A percentile compares a stretch with the other conserved stretches of the same genome.
phyloP scores from a whole-genome alignment of 169 alveolate genomes.

The Eimeria tenella region DNA sequence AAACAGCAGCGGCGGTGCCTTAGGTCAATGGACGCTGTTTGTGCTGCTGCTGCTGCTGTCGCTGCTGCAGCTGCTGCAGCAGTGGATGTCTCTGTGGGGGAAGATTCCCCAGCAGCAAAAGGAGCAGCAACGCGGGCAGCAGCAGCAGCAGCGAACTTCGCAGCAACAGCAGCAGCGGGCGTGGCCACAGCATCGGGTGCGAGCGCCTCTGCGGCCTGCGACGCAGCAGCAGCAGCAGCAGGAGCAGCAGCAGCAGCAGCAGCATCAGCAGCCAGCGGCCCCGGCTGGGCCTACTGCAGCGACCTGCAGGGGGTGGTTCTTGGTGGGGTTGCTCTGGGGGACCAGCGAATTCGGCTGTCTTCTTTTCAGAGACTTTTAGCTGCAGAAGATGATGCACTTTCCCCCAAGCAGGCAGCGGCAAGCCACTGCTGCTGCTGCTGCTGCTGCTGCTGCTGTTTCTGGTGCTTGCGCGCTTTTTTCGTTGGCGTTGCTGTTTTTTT shows the following conservation, averaged over 20 bases:
- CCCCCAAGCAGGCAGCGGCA: neutral
- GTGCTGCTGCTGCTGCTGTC: neutral
- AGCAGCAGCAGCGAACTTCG: neutral
- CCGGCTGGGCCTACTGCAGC: slow-evolving; percentile 16
- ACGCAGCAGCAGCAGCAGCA: neutral
- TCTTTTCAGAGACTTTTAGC: neutral
- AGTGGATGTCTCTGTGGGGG: neutral
- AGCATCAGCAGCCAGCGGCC: neutral
- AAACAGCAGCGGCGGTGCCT: too few relatives aligned
- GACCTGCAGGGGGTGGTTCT: neutral
- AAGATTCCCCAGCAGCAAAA: too few relatives aligned
- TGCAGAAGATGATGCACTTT: neutral
- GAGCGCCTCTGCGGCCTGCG: neutral
- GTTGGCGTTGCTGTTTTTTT: neutral
- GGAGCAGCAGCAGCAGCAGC: slow-evolving; percentile 5
- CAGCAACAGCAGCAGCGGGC: neutral
- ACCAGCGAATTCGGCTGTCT: slow-evolving; percentile 3
- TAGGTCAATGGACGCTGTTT: too few relatives aligned
- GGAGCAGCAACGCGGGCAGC: neutral
- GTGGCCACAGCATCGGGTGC: neutral
- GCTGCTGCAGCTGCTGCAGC: neutral
- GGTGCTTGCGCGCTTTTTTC: neutral
- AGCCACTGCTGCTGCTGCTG: slow-evolving; percentile 30
- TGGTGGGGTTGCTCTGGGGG: slow-evolving; percentile 29
- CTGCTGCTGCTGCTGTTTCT: neutral